phyloP scores from a whole-genome alignment of 2,329 filamentous ascomycete species.

The Aureobasidium namibiae region DNA sequence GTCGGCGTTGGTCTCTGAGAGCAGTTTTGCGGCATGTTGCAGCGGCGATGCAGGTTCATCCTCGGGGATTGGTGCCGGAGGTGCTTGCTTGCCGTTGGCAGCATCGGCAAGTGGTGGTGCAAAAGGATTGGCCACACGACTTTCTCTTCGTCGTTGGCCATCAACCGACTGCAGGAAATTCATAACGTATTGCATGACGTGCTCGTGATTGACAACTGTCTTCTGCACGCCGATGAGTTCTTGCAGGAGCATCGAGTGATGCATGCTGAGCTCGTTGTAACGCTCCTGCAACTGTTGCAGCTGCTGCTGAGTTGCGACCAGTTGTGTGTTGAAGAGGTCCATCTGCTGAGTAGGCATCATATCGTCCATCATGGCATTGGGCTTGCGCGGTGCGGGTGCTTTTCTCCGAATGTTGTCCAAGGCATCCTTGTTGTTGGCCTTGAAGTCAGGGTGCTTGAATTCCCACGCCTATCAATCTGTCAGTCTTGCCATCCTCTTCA shows the following conservation, averaged over 20 bases:
- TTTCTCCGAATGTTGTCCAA: slow-evolving; percentile 95
- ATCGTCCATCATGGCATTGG: slow-evolving; percentile 55
- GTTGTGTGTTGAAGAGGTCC: slow-evolving; percentile 76
- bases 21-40: slow-evolving; percentile 58
- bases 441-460: slow-evolving; percentile 95
- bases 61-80: slow-evolving; percentile 26
- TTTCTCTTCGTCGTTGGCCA: slow-evolving; percentile 55
- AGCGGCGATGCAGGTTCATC: slow-evolving; percentile 61
- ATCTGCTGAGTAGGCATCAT: slow-evolving; percentile 79
- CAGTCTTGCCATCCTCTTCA: slow-evolving; percentile 18
- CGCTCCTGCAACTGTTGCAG: slow-evolving; percentile 79
- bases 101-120: slow-evolving; percentile 22
- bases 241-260: slow-evolving; percentile 56
- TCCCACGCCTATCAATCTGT: slow-evolving; percentile 65
- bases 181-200: slow-evolving; percentile 64
- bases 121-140: slow-evolving; percentile 39
- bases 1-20: slow-evolving; percentile 58
- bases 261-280: slow-evolving; percentile 67
- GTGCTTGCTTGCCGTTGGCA: slow-evolving; percentile 29
- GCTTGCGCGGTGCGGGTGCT: slow-evolving; percentile 81
- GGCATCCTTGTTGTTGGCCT: slow-evolving; percentile 89
- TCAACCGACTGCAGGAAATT: slow-evolving; percentile 58
- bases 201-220: slow-evolving; percentile 64
- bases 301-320: slow-evolving; percentile 86
- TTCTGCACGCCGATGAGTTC: slow-evolving; percentile 58